Evolutionary conservation across 306 rosid genomes (phyloP).

Genomic region (barrel medic (Medicago truncatula)): MtrunA17r5.0-ANR NC_053045.1:25623501-25624000

Average conservation of each 20-base stretch:
- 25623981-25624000: too few relatives aligned
- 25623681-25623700: not conserved
- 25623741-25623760: not conserved
- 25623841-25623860: too few relatives aligned
- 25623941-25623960: too few relatives aligned
- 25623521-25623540: slow-evolving; percentile 85
- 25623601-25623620: not conserved
- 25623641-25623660: not conserved
- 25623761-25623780: not conserved
- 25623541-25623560: slow-evolving; percentile 44
- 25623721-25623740: too few relatives aligned
- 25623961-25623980: too few relatives aligned
- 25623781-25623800: too few relatives aligned
- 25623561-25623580: slow-evolving; percentile 43
- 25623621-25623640: not conserved
- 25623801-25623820: not conserved
- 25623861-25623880: too few relatives aligned
- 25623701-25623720: too few relatives aligned
- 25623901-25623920: too few relatives aligned
- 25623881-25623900: too few relatives aligned
- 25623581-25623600: slow-evolving; percentile 37
- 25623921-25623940: too few relatives aligned
- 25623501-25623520: slow-evolving; percentile 54
- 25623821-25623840: not conserved
- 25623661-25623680: too few relatives aligned